Base-by-base conservation (phyloP, 2,329 filamentous ascomycete species). In the Neopestalotiopsis rosae region DNA sequence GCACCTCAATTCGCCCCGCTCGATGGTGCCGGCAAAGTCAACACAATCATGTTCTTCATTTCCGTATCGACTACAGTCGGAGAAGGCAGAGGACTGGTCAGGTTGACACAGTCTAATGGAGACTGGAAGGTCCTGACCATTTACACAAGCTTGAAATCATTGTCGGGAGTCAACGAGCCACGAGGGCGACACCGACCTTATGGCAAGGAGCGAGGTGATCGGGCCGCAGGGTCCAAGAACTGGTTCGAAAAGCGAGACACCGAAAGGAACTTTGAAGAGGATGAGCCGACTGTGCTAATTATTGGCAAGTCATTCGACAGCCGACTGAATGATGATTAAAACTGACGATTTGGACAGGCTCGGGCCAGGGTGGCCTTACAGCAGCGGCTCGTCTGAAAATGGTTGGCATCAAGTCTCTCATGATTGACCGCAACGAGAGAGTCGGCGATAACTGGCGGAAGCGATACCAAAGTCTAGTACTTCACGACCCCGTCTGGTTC, bases 401-500 rank as follows among this genome's bases (percentile, higher is more conserved):
- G 81, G 82, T 91, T 1, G 83, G 86, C 1, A 79, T 91, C 2
- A 79, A 85, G 13, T 79, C 86, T 0, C 79, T 92, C 1, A 74
- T 91, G n/a, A 81, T 92, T 24, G 90, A 92, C 72, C 80, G 82
- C 28, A 87, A 90, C 68, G 80, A 85, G 0, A 81, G 84, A 2
- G 81, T 92, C 0, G 90, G 90, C 14, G 89, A 92, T 71, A 91
- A 88, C 75, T 92, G 90, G 90, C 82, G 89, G 17, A 82, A 83
- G 52, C 79, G 90, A 61, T 92, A 92, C 72, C 85, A 88, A 71
- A 87, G 90, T 69, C 85, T 93, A 0, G 89, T 92, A 1, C 86
- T 91, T 0, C 91, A 93, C 72, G 91, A 92, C 72, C 89, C 90
- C 0, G 87, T 92, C 2, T 90, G 84, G 82, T 87, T 84, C 68